A percentile compares a stretch with the other conserved stretches of the same genome.
Evolutionary conservation across 2,329 filamentous ascomycete species (phyloP).

Genomic region (Botryotinia narcissicola): DNA sequence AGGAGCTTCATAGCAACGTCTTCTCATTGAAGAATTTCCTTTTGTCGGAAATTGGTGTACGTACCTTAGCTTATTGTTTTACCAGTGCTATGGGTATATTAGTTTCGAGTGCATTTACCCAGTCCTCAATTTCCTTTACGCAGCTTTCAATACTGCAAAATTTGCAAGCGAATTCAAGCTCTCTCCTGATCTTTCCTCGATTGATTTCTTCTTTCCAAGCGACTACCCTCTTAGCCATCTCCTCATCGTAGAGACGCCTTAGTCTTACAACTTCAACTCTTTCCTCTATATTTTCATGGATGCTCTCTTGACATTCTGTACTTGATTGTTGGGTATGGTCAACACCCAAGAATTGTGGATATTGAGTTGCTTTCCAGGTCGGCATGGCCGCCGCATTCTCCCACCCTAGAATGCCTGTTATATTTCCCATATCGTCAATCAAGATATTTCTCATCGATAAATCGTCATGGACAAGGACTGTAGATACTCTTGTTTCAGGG

Average conservation of each 20-base stretch:
- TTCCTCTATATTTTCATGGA: neutral
- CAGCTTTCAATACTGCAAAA: neutral
- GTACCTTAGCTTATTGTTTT: neutral
- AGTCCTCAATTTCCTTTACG: neutral
- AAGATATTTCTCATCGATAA: conserved; percentile 7
- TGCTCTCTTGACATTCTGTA: neutral
- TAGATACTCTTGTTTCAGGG: neutral
- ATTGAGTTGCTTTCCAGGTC: neutral
- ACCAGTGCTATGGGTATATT: neutral
- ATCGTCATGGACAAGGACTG: neutral
- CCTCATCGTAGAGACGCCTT: neutral
- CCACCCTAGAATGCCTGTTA: neutral
- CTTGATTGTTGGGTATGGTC: neutral
- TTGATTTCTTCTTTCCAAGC: neutral
- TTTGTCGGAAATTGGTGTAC: neutral
- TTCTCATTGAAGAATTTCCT: neutral
- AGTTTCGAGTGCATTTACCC: neutral
- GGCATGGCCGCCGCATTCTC: neutral
- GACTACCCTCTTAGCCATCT: neutral
- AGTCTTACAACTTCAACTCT: neutral
- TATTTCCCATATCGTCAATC: neutral
- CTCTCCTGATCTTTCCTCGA: neutral
- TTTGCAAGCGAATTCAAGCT: conserved; percentile 12
- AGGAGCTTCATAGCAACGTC: neutral
- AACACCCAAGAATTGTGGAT: neutral